Base-by-base conservation (phyloP, 169 alveolate genomes). In the Cryptosporidium ubiquitum region DNA sequence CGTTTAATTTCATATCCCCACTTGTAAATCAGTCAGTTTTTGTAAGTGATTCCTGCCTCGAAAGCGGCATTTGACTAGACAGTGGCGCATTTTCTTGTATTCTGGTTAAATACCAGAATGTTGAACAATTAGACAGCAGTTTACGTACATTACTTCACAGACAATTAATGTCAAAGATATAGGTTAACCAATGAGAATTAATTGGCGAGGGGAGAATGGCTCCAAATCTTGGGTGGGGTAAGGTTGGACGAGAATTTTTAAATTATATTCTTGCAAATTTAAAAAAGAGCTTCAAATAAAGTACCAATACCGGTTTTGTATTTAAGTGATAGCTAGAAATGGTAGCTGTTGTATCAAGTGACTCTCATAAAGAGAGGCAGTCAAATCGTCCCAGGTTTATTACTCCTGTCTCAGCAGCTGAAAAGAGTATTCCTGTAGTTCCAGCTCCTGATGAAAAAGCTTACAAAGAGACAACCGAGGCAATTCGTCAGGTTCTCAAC, bases 381-480 rank as follows among this genome's bases (percentile, higher is more conserved):
- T 61, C 79, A n/a, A 79, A 64, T 79, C 58, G 75, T 20, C 73
- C 89, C 47, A 55, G 68, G 74, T 79, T 29, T 42, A 60, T 79
- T 20, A 79, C 89, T 35, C 89, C 89, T 42, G 89, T 79, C 73
- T 79, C 89, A 42, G 89, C 89, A 14, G 89, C 89, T 3, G 89
- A 79, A 47, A 79, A 79, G 39, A 79, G 89, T 16, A 79, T 79
- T 42, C 89, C 89, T 20, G 89, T 52, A 44, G 89, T 79, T 9
- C 89, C 89, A 18, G 89, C 74, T 39, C 89, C 89, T 10, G 89
- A 79, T 64, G 89, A 79, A 29, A 79, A 79, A 26, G 29, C 89
- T 14, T 79, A 79, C 61, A 79, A 79, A 79, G 89, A 61, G 51
- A 61, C 89, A 20, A 64, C 75, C 12, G 89, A 79, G 26, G 55